Evolutionary conservation across 1,139 yeast genomes (phyloP), one percentile per base, ranked within the genome.

Genomic region (Geotrichum cucujoidarum): DNA sequence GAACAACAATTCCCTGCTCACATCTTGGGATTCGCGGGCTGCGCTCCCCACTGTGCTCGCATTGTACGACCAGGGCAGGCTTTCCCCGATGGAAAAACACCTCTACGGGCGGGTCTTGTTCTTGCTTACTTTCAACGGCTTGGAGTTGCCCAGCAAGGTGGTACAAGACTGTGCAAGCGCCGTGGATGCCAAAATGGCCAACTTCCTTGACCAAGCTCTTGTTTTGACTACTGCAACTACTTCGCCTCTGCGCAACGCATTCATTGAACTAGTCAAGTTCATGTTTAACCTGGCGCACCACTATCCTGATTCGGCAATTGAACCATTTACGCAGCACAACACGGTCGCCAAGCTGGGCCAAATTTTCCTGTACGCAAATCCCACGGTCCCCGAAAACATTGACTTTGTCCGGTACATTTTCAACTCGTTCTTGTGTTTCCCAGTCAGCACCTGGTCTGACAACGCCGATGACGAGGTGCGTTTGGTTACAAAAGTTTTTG

Each of bases 281-380:
- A 21, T 48, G n/a, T 56, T 57, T 48, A 58, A 58, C 37, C 46
- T 58, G 30, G 40, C 53, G 35, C 60, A 58, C 40, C 55, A 56
- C 31, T 55, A 57, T 42, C 49, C 43, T 14, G 43, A 40, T 3
- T n/a, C n/a, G 22, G 27, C 36, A 13, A 8, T 24, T 13, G 16
- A n/a, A 6, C 30, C 37, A n/a, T 16, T 40, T 5, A 36, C 20
- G 27, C 10, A 20, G 4, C 11, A 6, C 5, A 10, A 24, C 8
- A 31, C 21, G 29, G n/a, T 40, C 7, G 6, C 30, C n/a, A 32
- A 42, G 27, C 48, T 55, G 43, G 49, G 54, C 11, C 50, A 43
- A 18, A 33, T 55, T 11, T 44, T 52, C 36, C 45, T 48, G 31
- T 40, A 44, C 20, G 39, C 49, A 40, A 52, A 45, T 29, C 48